These are phyloP conservation scores for Tuber brumale DNA, from an alignment of 495 filamentous ascomycete genomes.

Conservation along the genomic window DNA sequence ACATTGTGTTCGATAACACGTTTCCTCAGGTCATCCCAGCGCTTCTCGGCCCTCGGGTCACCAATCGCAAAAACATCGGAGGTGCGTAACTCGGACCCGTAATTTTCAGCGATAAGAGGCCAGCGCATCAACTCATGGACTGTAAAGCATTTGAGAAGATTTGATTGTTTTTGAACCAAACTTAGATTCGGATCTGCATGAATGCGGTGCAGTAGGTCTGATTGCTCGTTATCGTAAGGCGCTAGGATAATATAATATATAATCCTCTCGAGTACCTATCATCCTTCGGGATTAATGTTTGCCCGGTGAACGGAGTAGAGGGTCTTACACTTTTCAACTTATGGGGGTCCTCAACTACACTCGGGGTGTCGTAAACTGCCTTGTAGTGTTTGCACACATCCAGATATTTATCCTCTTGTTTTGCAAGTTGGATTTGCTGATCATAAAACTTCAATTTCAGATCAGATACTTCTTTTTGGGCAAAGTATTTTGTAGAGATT, in stretches of 20 bases:
- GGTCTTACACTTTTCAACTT: constrained; percentile 72
- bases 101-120: constrained; percentile 81
- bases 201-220: constrained; percentile 90
- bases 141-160: constrained; percentile 85
- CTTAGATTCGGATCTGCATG: constrained; percentile 55
- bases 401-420: constrained; percentile 94
- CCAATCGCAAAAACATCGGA: constrained; percentile 80
- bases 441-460: constrained; percentile 94
- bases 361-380: constrained; percentile 90
- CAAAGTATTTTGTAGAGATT: constrained; percentile 90
- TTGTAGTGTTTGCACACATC: constrained; percentile 96
- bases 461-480: constrained; percentile 89
- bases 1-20: constrained; percentile 99
- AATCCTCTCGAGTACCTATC: constrained; percentile 78
- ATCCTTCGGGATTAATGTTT: neutral
- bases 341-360: constrained; percentile 78
- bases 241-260: constrained; percentile 96
- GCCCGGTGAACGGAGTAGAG: neutral
- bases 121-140: constrained; percentile 96
- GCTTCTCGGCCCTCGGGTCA: constrained; percentile 68
- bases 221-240: constrained; percentile 97
- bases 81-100: constrained; percentile 77
- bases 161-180: constrained; percentile 45
- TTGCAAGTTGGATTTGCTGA: constrained; percentile 87
- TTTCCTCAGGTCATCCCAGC: constrained; percentile 92